Evolutionary conservation across 441 rosid species (phyloP).

Genomic region (Pelargonium australe): DNA sequence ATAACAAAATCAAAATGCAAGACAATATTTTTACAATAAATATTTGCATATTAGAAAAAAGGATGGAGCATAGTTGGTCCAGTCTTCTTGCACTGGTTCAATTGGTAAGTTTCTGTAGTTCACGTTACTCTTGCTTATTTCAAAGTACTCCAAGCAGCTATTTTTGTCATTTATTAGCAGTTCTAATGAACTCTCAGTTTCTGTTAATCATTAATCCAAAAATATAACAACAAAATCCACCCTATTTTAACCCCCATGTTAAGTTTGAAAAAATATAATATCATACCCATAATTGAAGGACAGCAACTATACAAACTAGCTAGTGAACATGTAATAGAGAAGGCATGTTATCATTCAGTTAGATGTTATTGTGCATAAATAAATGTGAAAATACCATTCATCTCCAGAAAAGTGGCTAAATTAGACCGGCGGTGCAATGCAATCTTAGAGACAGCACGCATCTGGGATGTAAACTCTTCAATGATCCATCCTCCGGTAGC

Average conservation of each 20-base stretch:
- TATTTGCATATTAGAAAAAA: background rate
- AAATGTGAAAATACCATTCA: conserved; percentile 46
- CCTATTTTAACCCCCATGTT: background rate
- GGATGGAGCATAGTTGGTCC: background rate
- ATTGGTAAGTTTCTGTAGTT: background rate
- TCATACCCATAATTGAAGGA: background rate
- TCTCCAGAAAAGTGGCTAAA: conserved; percentile 76
- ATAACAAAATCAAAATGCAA: background rate
- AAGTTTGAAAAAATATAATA: background rate
- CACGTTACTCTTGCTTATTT: background rate
- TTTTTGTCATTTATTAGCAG: background rate
- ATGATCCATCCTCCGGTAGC: conserved; percentile 73
- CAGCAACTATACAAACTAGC: background rate
- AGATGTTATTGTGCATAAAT: conserved; percentile 6
- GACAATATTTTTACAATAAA: background rate
- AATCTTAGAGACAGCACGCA: conserved; percentile 98
- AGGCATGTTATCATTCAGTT: background rate
- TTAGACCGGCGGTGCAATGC: conserved; percentile 90
- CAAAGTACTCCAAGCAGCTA: conserved; percentile 8
- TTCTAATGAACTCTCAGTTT: background rate
- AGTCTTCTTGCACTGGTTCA: background rate
- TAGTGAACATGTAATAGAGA: conserved; percentile 1
- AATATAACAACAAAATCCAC: background rate
- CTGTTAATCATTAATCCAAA: background rate
- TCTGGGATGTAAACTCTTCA: conserved; percentile 95